Conservation (phyloP, 2,329 filamentous ascomycete species). For the Trichoderma pleuroti region DNA sequence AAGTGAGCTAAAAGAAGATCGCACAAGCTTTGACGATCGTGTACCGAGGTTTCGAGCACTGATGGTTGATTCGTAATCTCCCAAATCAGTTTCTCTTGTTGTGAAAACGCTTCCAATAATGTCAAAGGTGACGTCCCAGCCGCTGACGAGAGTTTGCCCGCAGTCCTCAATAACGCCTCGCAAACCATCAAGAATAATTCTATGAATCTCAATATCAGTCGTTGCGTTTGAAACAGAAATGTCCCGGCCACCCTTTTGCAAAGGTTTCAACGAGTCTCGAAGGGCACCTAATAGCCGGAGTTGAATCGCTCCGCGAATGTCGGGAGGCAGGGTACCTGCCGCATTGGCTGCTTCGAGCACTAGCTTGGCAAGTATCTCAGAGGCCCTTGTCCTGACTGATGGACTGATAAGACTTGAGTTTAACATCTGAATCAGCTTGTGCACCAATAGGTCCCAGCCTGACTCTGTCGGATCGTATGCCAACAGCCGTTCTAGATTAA, state of each 20-base stretch:
- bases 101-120: slow-evolving; percentile 81
- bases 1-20: slow-evolving; percentile 82
- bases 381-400: slow-evolving; percentile 57
- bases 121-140: slow-evolving; percentile 83
- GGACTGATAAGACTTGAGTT: slow-evolving; percentile 46
- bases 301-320: slow-evolving; percentile 60
- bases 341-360: slow-evolving; percentile 56
- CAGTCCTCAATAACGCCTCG: slow-evolving; percentile 82
- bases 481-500: slow-evolving; percentile 73
- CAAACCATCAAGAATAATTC: slow-evolving; percentile 72
- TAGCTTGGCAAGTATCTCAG: slow-evolving; percentile 60
- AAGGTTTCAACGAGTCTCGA: slow-evolving; percentile 51
- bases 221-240: slow-evolving; percentile 56
- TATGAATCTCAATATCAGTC: slow-evolving; percentile 75
- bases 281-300: slow-evolving; percentile 67
- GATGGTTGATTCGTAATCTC: slow-evolving; percentile 31
- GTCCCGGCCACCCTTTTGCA: slow-evolving; percentile 53
- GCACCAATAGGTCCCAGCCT: slow-evolving; percentile 69
- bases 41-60: slow-evolving; percentile 43
- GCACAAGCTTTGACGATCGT: slow-evolving; percentile 70
- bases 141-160: slow-evolving; percentile 76
- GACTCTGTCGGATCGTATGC: slow-evolving; percentile 62
- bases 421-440: slow-evolving; percentile 51
- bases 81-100: slow-evolving; percentile 34
- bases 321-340: slow-evolving; percentile 49